Evolutionary conservation across 2,329 filamentous ascomycete species (phyloP).

Genomic region (Coleophoma crateriformis): DNA sequence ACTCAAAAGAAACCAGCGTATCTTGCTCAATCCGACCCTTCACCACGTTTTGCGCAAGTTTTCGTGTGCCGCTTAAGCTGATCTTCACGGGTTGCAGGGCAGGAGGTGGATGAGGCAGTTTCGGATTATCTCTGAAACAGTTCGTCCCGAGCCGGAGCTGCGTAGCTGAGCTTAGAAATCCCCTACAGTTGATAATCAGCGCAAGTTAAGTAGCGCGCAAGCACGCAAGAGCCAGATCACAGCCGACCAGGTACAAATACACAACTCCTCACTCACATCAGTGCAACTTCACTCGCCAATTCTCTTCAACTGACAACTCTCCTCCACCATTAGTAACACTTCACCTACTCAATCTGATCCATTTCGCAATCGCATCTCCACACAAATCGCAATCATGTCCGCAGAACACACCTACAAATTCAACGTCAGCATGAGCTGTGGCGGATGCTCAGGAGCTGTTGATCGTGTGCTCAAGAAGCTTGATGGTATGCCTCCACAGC

Average conservation of each 20-base stretch:
- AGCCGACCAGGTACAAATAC: not conserved
- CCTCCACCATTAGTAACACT: not conserved
- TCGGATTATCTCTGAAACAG: not conserved
- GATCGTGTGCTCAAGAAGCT: conserved; percentile 90
- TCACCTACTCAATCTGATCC: not conserved
- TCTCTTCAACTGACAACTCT: not conserved
- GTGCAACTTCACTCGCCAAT: not conserved
- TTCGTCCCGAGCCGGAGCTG: not conserved
- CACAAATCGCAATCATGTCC: conserved; percentile 6
- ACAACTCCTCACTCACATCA: not conserved
- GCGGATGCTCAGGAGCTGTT: conserved; percentile 92
- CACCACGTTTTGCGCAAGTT: too few relatives aligned
- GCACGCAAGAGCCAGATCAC: conserved; percentile 1
- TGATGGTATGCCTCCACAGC: conserved; percentile 55
- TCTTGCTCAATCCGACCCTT: too few relatives aligned
- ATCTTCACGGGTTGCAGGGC: not conserved
- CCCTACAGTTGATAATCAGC: not conserved
- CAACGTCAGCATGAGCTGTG: conserved; percentile 88
- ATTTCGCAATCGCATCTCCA: conserved; percentile 1
- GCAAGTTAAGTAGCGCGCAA: not conserved
- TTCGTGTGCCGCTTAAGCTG: not conserved
- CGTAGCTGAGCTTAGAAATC: not conserved
- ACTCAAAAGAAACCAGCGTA: too few relatives aligned
- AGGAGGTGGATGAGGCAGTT: not conserved
- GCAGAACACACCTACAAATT: conserved; percentile 87